phyloP scores from a whole-genome alignment of 345 rosid genomes.

The Kandelia obovata region DNA sequence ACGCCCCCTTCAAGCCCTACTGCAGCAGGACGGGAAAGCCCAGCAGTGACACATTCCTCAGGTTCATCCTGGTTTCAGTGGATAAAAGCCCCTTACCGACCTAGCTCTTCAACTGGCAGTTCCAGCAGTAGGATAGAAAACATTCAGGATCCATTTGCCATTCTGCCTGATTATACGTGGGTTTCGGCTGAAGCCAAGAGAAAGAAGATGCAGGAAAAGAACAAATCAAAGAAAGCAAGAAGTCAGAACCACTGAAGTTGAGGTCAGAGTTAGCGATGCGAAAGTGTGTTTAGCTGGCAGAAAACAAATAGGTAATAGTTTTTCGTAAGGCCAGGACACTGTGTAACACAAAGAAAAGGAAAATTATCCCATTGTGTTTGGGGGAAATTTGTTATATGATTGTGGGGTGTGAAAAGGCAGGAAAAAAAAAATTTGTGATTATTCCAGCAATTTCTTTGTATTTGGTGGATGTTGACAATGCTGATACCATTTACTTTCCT shows the following conservation, averaged over 20 bases:
- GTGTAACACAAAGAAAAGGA: constrained; percentile 14
- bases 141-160: constrained; percentile 69
- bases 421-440: too few relatives aligned
- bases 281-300: constrained; percentile 24
- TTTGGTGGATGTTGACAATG: too few relatives aligned
- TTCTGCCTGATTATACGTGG: constrained; percentile 79
- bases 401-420: too few relatives aligned
- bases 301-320: constrained; percentile 24
- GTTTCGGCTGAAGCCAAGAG: constrained; percentile 77
- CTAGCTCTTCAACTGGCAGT: constrained; percentile 41
- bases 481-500: too few relatives aligned
- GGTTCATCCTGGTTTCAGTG: constrained; percentile 88
- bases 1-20: constrained; percentile 93
- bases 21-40: constrained; percentile 56
- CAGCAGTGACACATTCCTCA: constrained; percentile 39
- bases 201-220: constrained; percentile 88
- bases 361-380: constrained; percentile 14
- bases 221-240: constrained; percentile 61
- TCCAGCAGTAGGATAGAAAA: constrained; percentile 54
- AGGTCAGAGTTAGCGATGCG: constrained; percentile 14
- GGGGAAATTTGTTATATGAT: too few relatives aligned
- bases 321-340: constrained; percentile 23
- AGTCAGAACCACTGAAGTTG: constrained; percentile 30
- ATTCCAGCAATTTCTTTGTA: too few relatives aligned
- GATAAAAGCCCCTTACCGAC: constrained; percentile 76